Evolutionary conservation across 106 monocot genomes (phyloP).

Genomic region (Dendrobium nobile): DNA sequence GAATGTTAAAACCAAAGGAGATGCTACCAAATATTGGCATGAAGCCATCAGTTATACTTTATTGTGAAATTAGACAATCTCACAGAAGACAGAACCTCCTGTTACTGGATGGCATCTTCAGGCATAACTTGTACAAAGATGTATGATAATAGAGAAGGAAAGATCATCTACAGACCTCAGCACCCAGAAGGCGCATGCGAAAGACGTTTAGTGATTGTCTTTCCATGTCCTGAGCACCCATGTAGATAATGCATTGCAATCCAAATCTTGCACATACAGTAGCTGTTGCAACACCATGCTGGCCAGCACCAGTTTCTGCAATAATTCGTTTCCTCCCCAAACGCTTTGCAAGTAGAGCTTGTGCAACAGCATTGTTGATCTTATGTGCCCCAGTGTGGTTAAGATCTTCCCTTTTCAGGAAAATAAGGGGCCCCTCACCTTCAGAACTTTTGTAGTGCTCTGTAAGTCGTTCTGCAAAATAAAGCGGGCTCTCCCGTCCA

Average conservation of each 20-base stretch:
- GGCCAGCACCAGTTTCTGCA: constrained; percentile 81
- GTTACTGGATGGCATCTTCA: neutral
- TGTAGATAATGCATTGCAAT: constrained; percentile 59
- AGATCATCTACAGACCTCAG: constrained; percentile 33
- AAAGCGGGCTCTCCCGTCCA: constrained; percentile 64
- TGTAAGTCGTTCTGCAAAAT: constrained; percentile 61
- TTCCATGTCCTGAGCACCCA: constrained; percentile 80
- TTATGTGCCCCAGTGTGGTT: constrained; percentile 72
- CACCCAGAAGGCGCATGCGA: constrained; percentile 66
- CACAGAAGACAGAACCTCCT: neutral
- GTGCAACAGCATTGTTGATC: constrained; percentile 62
- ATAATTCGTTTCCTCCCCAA: constrained; percentile 61
- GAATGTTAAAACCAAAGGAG: neutral
- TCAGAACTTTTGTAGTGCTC: constrained; percentile 43
- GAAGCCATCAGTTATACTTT: neutral
- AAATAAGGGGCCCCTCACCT: constrained; percentile 52
- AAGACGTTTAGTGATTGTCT: constrained; percentile 69
- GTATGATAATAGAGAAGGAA: neutral
- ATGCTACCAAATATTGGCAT: neutral
- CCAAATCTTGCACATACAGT: constrained; percentile 73
- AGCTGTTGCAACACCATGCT: constrained; percentile 78
- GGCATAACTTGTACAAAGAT: neutral
- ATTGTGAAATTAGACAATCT: neutral
- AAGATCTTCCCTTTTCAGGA: constrained; percentile 67
- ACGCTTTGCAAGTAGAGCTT: constrained; percentile 53